Base-by-base conservation (phyloP, 805 yeast genomes). In the Metschnikowia picachoensis region DNA sequence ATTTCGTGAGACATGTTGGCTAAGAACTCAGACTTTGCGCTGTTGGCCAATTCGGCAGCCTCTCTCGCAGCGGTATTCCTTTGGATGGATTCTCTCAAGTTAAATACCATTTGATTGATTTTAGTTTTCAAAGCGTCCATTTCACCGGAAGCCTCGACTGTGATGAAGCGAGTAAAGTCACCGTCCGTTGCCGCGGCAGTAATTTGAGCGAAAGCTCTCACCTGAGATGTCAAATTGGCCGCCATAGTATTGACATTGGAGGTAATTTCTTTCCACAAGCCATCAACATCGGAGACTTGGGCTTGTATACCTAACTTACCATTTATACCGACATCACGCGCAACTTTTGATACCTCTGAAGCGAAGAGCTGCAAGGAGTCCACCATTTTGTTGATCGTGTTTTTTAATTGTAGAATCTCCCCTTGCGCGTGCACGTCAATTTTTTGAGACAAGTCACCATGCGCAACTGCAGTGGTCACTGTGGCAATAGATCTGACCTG, bases 161-260 rank as follows among this genome's bases (percentile, higher is more conserved):
- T 88, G 52, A 88, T 89, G 59, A 88, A 85, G 53, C 92, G 76
- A 0, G 96, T 88, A 66, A 88, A 88, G 63, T 88, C 96, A 61
- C 96, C 95, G 67, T 88, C 95, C 2, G 96, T 87, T 12, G 95
- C 96, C 28, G 96, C 94, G 25, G 94, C 95, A 0, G 96, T 88
- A 58, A 88, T 88, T 62, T 88, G 95, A 33, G 95, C 95, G 70
- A 88, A 88, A 0, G 95, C 96, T 66, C 96, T 79, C 60, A 88
- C 96, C 69, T 88, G 96, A 1, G 95, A 84, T 0, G 96, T 88
- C 62, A 88, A 77, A 63, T 88, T 88, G n/a, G 92, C 82, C 43
- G 96, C 96, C 96, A 88, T 88, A 20, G 92, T 87, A 61, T 88
- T 88, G 53, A 88, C 96, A 66, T 88, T 88, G 15, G 94, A 86